Evolutionary conservation across 2,329 filamentous ascomycete genomes (phyloP).

Genomic region (Nemania bipapillata): DNA sequence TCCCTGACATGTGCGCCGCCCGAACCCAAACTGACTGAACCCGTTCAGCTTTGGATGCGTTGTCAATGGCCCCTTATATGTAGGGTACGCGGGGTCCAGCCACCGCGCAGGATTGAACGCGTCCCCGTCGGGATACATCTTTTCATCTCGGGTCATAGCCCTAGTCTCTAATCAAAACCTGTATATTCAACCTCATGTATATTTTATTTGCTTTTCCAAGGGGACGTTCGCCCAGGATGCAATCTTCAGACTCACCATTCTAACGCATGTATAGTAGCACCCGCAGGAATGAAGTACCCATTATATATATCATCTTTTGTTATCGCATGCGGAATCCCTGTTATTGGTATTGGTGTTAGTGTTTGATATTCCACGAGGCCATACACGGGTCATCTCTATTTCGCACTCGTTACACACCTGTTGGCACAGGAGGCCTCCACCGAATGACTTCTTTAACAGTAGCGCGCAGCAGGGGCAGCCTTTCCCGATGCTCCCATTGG

Average conservation of each 20-base stretch:
- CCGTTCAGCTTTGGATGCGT: conserved; percentile 55
- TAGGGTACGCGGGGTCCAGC: conserved; percentile 54
- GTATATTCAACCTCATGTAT: neutral
- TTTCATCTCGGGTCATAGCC: conserved; percentile 60
- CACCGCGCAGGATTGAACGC: conserved; percentile 56
- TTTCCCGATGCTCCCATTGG: conserved; percentile 59
- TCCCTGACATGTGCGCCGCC: conserved; percentile 62
- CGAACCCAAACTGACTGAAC: conserved; percentile 64
- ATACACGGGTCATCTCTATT: neutral
- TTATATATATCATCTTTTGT: conserved; percentile 64
- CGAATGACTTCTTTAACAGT: conserved; percentile 64
- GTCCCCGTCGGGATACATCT: conserved; percentile 54
- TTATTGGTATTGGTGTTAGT: conserved; percentile 16
- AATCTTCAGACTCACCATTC: conserved; percentile 57
- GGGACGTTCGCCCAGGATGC: neutral
- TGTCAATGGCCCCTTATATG: conserved; percentile 55
- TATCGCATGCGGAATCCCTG: conserved; percentile 62
- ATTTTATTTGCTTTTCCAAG: neutral
- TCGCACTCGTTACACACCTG: conserved; percentile 52
- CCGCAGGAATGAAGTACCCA: conserved; percentile 64
- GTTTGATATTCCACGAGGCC: neutral
- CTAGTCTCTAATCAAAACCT: conserved; percentile 43
- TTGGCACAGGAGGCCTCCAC: conserved; percentile 66
- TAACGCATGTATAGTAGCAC: conserved; percentile 63
- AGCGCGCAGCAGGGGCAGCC: conserved; percentile 60